Evolutionary conservation across 345 rosid species (phyloP).

Genomic region (Eucalyptus sp.): DNA sequence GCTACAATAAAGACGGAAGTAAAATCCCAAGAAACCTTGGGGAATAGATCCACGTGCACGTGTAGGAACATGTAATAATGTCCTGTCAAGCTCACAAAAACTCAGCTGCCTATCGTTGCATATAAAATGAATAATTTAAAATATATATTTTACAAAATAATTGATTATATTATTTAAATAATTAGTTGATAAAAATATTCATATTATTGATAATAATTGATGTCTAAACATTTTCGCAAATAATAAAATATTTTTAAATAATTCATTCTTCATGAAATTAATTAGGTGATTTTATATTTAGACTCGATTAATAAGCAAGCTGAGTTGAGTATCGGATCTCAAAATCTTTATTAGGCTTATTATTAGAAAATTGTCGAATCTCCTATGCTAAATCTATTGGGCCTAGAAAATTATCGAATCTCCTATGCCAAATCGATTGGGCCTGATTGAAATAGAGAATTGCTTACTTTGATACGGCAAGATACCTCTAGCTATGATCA

Average conservation of each 20-base stretch:
- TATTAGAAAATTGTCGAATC: neutral
- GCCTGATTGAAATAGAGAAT: neutral
- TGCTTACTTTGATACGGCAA: neutral
- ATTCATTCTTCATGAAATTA: no score
- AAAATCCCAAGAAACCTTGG: neutral
- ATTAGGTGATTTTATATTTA: neutral
- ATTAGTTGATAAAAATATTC: no score
- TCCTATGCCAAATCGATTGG: fast-evolving
- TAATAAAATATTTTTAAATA: no score
- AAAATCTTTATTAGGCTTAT: neutral
- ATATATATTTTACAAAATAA: no score
- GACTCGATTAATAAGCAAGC: neutral
- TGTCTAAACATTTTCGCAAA: no score
- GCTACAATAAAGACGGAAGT: neutral
- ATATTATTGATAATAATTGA: no score
- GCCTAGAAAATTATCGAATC: neutral
- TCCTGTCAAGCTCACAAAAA: neutral
- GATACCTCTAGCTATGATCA: neutral
- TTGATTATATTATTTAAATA: no score
- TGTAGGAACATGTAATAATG: neutral
- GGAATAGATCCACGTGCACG: neutral
- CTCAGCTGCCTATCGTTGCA: neutral
- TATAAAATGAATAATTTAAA: no score
- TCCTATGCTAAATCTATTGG: neutral
- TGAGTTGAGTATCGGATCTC: fast-evolving